phyloP scores from a whole-genome alignment of 805 yeast genomes.

The Hanseniaspora vineae region DNA sequence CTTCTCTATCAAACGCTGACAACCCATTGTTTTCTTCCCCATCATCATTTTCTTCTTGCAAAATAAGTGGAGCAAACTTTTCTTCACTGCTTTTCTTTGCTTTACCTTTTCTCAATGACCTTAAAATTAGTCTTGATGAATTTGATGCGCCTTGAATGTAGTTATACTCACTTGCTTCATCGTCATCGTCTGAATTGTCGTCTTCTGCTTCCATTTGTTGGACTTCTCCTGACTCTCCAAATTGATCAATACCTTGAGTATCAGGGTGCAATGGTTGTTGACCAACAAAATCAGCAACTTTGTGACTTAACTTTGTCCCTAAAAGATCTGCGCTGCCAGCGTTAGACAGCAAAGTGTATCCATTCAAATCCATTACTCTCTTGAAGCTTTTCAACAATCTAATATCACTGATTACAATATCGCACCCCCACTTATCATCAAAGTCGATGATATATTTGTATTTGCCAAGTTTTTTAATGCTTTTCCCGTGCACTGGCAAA shows the following conservation, averaged over 20 bases:
- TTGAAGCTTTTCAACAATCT: conserved; percentile 12
- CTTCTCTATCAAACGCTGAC: not conserved
- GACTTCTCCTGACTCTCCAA: too few species aligned
- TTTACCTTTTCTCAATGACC: not conserved
- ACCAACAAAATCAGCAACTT: too few species aligned
- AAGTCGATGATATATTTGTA: conserved; percentile 16
- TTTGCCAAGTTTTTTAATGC: conserved; percentile 17
- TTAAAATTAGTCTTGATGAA: not conserved
- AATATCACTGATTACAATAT: conserved; percentile 17
- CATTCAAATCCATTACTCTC: not conserved
- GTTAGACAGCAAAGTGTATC: too few species aligned
- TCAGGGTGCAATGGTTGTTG: too few species aligned
- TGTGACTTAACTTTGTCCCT: too few species aligned
- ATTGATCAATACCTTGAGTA: too few species aligned
- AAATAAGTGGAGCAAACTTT: not conserved
- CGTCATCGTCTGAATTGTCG: not conserved
- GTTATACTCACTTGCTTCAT: not conserved
- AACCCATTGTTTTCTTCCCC: not conserved
- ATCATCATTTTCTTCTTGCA: not conserved
- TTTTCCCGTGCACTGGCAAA: conserved; percentile 9
- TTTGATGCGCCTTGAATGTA: not conserved
- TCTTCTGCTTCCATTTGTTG: not conserved
- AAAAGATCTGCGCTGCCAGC: too few species aligned
- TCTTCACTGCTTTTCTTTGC: not conserved
- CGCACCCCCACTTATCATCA: conserved; percentile 20